Conservation (phyloP, 805 yeast species). For the Ascoidea asiatica region DNA sequence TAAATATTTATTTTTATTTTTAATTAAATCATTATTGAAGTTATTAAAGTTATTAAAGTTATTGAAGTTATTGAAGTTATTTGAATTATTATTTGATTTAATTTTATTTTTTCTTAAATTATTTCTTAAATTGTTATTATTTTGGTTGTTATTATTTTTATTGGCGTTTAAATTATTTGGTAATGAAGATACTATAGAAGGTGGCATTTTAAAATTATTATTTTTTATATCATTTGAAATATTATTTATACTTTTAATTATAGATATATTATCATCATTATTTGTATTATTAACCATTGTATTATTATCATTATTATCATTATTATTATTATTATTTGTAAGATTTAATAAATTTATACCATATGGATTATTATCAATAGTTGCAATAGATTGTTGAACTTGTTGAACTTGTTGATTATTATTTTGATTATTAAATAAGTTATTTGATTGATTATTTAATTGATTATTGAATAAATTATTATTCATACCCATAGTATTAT, state of each 20-base stretch:
- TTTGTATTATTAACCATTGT: slow-evolving; percentile 2
- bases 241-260: too few relatives aligned
- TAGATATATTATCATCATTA: too few relatives aligned
- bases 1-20: slow-evolving; percentile 1
- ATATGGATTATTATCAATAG: slow-evolving; percentile 10
- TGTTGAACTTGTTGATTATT: not conserved
- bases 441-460: not conserved
- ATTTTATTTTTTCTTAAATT: slow-evolving; percentile 4
- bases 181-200: too few relatives aligned
- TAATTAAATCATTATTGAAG: slow-evolving; percentile 2
- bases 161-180: too few relatives aligned
- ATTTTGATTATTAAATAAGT: not conserved
- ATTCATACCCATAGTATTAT: not conserved
- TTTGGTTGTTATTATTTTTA: slow-evolving; percentile 3
- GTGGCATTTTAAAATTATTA: too few relatives aligned
- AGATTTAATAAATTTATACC: slow-evolving; percentile 5
- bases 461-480: not conserved
- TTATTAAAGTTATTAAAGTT: slow-evolving; percentile 1
- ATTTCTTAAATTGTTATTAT: slow-evolving; percentile 4
- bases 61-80: too few relatives aligned
- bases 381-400: too few relatives aligned
- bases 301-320: not conserved
- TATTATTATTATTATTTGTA: not conserved
- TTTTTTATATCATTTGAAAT: too few relatives aligned
- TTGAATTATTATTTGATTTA: too few relatives aligned